Conservation (phyloP, 1,284 basidiomycete genomes). For the Gymnopus androsaceus region DNA sequence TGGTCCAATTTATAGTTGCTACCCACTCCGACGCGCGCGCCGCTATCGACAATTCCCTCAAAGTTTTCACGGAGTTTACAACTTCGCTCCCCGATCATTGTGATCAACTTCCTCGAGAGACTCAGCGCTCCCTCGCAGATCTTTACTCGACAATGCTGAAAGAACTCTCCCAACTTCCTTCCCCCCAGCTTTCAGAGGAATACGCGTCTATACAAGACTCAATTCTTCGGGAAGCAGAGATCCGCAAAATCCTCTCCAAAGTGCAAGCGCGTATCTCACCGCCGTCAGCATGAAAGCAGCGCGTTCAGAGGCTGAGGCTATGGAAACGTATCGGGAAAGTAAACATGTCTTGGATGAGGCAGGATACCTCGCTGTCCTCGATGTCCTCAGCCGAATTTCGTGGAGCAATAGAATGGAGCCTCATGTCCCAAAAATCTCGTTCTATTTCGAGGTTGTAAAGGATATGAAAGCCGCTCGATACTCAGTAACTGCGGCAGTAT, state of each 20-base stretch:
- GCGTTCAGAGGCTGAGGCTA: conserved; percentile 56
- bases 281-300: conserved; percentile 62
- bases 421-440: conserved; percentile 54
- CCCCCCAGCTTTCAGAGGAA: conserved; percentile 47
- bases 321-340: conserved; percentile 54
- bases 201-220: conserved; percentile 50
- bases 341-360: conserved; percentile 50
- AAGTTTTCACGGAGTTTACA: conserved; percentile 47
- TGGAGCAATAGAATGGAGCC: conserved; percentile 37
- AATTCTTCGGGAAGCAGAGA: conserved; percentile 60
- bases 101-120: background rate
- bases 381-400: conserved; percentile 60
- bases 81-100: background rate
- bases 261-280: conserved; percentile 51
- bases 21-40: conserved; percentile 40
- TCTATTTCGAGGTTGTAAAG: conserved; percentile 77
- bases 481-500: conserved; percentile 60
- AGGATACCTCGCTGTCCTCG: conserved; percentile 63
- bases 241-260: conserved; percentile 34
- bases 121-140: conserved; percentile 41
- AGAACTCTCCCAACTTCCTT: too few species aligned
- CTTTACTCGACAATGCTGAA: conserved; percentile 62
- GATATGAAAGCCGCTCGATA: conserved; percentile 80
- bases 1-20: conserved; percentile 55
- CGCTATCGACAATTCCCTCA: conserved; percentile 50